These are phyloP conservation scores for Arthrobotrys iridis DNA, from an alignment of 2,329 filamentous ascomycete species.

Conservation along the genomic window DNA sequence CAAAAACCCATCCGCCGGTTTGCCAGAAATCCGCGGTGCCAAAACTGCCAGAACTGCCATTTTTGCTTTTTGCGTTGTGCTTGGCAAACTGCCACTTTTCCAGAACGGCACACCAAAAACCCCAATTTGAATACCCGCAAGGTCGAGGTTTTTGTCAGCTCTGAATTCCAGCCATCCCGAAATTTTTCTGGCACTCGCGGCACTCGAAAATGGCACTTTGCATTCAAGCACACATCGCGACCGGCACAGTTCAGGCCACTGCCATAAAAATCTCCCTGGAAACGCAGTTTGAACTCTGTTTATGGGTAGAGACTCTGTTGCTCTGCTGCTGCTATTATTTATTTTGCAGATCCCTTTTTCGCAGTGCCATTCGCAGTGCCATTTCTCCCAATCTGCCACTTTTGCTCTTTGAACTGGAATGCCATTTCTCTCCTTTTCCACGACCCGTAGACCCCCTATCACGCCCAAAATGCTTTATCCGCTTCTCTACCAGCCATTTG, in stretches of 20 bases:
- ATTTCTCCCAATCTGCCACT: too few species aligned
- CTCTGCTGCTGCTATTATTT: too few species aligned
- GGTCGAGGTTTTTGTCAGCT: not conserved
- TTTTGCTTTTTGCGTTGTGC: not conserved
- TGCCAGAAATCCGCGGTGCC: not conserved
- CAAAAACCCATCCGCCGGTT: not conserved
- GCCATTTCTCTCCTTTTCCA: too few species aligned
- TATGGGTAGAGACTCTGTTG: too few species aligned
- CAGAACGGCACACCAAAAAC: not conserved
- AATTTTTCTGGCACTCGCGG: not conserved
- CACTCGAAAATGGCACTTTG: not conserved
- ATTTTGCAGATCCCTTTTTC: too few species aligned
- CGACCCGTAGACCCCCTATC: too few species aligned
- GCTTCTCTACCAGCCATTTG: too few species aligned
- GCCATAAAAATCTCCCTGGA: not conserved
- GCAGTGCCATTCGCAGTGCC: too few species aligned
- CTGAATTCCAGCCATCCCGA: too few species aligned
- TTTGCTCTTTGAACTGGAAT: too few species aligned
- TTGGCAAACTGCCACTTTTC: not conserved
- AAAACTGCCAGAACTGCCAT: conserved; percentile 5
- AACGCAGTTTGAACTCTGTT: not conserved
- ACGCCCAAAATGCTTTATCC: too few species aligned
- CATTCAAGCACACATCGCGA: not conserved
- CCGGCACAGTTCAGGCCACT: not conserved
- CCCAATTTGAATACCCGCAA: not conserved